phyloP scores from a whole-genome alignment of 164 flowering plant species.

The Litsea cubeba region DNA sequence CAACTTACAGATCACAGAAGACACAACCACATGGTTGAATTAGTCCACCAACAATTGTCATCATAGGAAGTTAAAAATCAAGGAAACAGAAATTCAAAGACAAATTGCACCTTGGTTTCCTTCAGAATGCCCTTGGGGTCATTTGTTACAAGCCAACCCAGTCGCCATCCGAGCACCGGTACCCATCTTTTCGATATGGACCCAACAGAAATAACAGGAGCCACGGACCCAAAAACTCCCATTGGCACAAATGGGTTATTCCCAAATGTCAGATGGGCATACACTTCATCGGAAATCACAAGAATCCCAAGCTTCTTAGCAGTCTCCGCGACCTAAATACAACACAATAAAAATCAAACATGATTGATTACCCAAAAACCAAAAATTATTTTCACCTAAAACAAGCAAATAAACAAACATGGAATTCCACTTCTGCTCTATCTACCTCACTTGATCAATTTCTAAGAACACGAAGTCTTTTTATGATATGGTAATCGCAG shows the following conservation, averaged over 20 bases:
- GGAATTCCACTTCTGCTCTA: too few relatives aligned
- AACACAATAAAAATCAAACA: too few relatives aligned
- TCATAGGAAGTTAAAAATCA: background rate
- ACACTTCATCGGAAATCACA: too few relatives aligned
- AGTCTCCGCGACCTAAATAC: too few relatives aligned
- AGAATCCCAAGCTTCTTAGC: too few relatives aligned
- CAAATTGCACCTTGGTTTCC: constrained; percentile 54
- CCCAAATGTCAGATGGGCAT: too few relatives aligned
- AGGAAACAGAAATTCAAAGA: background rate
- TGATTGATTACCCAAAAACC: too few relatives aligned
- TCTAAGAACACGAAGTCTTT: too few relatives aligned
- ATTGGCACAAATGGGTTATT: constrained; percentile 77
- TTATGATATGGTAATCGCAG: too few relatives aligned
- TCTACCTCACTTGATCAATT: too few relatives aligned
- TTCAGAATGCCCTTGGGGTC: constrained; percentile 66
- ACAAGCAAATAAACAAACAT: too few relatives aligned
- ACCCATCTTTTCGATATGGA: constrained; percentile 95
- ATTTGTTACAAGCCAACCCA: constrained; percentile 80
- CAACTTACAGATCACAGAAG: background rate
- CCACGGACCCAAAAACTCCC: constrained; percentile 79
- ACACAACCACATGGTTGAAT: background rate
- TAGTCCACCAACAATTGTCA: background rate
- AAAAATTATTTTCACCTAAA: too few relatives aligned
- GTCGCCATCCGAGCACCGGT: constrained; percentile 95
- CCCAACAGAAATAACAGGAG: constrained; percentile 84